Percentiles rank a stretch among this genome's conserved stretches.
Evolutionary conservation across 1,284 basidiomycete species (phyloP).

Genomic region (Mycosarcoma maydis): DNA sequence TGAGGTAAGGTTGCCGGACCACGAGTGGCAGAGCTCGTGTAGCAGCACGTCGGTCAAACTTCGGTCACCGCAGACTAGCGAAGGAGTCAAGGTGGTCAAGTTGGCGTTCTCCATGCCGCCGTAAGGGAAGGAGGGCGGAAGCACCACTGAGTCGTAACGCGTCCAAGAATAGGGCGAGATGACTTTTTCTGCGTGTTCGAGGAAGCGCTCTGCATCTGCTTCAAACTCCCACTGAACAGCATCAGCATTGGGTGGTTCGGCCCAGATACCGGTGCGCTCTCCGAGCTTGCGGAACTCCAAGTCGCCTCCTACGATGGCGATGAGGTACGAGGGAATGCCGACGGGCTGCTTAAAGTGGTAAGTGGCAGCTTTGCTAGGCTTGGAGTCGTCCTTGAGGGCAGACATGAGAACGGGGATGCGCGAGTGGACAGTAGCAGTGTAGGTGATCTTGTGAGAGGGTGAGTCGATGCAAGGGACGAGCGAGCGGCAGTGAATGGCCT

Average conservation of each 20-base stretch:
- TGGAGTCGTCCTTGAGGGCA: conserved; percentile 56
- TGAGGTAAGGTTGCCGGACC: conserved; percentile 64
- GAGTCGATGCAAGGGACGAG: conserved; percentile 62
- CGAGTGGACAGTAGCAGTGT: conserved; percentile 58
- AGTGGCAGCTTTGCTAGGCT: conserved; percentile 25
- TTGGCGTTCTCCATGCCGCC: conserved; percentile 68
- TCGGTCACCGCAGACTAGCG: conserved; percentile 62
- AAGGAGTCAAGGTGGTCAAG: conserved; percentile 64
- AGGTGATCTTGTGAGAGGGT: conserved; percentile 64
- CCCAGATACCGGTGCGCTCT: conserved; percentile 64
- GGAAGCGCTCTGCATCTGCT: conserved; percentile 63
- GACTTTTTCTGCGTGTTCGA: conserved; percentile 61
- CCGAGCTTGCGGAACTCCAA: conserved; percentile 62
- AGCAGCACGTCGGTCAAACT: conserved; percentile 69
- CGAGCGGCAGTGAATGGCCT: conserved; percentile 71
- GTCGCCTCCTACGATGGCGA: conserved; percentile 65
- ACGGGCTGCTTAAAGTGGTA: conserved; percentile 64
- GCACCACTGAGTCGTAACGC: conserved; percentile 88
- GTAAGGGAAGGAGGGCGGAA: conserved; percentile 91
- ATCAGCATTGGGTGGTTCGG: conserved; percentile 61
- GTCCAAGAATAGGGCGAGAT: conserved; percentile 78
- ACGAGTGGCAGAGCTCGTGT: conserved; percentile 65
- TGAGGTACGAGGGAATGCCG: conserved; percentile 63
- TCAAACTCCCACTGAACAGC: conserved; percentile 66
- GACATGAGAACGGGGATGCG: conserved; percentile 65